Conservation (phyloP, 176 grass and related monocot genomes). For the Avena sativa region DNA sequence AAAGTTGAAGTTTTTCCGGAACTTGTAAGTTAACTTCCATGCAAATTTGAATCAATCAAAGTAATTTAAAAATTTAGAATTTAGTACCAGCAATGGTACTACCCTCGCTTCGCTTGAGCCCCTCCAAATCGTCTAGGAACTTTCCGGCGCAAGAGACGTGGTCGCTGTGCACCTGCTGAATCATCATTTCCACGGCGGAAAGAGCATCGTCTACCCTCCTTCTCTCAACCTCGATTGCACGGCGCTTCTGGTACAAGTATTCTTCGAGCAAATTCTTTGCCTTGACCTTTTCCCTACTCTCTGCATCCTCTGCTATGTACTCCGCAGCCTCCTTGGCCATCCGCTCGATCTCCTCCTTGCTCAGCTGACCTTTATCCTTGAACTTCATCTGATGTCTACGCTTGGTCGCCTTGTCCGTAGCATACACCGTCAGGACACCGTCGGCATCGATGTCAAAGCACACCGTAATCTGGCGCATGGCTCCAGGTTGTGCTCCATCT, state of each 20-base stretch:
- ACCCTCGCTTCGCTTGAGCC: neutral
- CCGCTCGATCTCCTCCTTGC: slow-evolving; percentile 9
- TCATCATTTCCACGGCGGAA: neutral
- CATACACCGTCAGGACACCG: slow-evolving; percentile 43
- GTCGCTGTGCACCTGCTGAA: slow-evolving; percentile 6
- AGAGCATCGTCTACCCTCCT: slow-evolving; percentile 10
- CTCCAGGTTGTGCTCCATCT: neutral
- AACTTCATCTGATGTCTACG: slow-evolving; percentile 10
- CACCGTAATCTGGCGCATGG: slow-evolving; percentile 29
- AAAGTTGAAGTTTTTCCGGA: too few species aligned
- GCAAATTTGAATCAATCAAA: too few species aligned
- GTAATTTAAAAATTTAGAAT: too few species aligned
- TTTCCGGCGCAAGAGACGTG: neutral
- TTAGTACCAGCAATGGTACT: too few species aligned
- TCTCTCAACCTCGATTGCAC: neutral
- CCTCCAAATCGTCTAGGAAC: slow-evolving; percentile 10
- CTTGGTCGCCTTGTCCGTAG: slow-evolving; percentile 9
- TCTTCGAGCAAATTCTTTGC: slow-evolving; percentile 39
- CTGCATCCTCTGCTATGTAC: slow-evolving; percentile 25
- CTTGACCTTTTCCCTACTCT: neutral
- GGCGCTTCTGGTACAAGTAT: slow-evolving; percentile 1
- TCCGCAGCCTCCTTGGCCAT: neutral
- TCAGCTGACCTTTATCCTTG: slow-evolving; percentile 7
- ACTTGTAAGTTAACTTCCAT: too few species aligned
- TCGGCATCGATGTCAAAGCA: slow-evolving; percentile 45